These are phyloP conservation scores for Tricholoma terreum DNA, from an alignment of 768 basidiomycete genomes.

Conservation along the genomic window DNA sequence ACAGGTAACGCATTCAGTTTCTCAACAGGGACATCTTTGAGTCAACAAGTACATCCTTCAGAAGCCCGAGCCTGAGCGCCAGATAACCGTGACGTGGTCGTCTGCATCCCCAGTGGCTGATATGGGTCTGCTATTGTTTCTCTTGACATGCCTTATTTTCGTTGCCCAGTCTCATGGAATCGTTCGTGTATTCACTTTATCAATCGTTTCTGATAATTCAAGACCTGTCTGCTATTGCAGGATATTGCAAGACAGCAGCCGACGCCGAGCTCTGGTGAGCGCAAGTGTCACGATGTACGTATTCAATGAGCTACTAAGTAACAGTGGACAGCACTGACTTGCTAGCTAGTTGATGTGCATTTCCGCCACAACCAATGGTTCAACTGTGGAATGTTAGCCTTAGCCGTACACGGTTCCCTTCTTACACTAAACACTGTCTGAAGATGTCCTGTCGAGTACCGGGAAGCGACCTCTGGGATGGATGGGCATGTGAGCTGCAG, in stretches of 20 bases:
- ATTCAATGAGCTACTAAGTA: neutral
- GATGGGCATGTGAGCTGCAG: constrained; percentile 54
- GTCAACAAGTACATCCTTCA: too few species aligned
- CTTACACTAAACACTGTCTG: neutral
- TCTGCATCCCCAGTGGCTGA: neutral
- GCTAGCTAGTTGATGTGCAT: constrained; percentile 45
- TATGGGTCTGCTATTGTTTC: neutral
- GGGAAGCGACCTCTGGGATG: constrained; percentile 43
- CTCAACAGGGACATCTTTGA: too few species aligned
- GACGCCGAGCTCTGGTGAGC: neutral
- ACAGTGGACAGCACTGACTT: neutral
- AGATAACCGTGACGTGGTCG: too few species aligned
- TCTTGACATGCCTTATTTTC: neutral
- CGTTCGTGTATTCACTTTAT: neutral
- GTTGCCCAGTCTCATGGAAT: neutral
- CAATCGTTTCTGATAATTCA: neutral
- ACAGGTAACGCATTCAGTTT: too few species aligned
- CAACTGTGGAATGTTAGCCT: constrained; percentile 40
- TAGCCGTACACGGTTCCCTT: neutral
- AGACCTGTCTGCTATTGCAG: neutral
- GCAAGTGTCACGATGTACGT: neutral
- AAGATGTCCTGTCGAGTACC: constrained; percentile 49
- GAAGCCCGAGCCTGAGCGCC: too few species aligned
- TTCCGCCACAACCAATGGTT: constrained; percentile 42
- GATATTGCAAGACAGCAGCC: neutral